These are phyloP conservation scores for Zoysia japonica DNA, from an alignment of 176 grass and related monocot species.

Conservation along the genomic window DNA sequence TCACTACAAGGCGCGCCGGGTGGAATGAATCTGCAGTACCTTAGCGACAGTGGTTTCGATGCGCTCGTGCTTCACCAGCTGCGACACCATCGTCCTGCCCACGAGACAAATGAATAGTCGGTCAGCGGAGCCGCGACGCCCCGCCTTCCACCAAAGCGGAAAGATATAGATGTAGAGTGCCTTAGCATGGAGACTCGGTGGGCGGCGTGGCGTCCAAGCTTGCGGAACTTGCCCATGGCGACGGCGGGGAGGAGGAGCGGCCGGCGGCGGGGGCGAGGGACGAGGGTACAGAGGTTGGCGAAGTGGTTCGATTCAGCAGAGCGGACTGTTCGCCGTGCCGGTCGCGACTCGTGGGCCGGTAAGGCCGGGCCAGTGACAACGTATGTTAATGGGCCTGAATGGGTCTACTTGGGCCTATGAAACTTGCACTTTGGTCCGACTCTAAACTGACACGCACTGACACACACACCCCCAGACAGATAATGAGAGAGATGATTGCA, in stretches of 20 bases:
- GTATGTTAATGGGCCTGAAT: neutral
- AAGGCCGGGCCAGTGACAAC: too few relatives aligned
- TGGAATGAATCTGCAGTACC: conserved; percentile 38
- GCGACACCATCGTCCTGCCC: conserved; percentile 93
- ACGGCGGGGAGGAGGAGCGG: neutral
- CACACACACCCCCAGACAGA: too few relatives aligned
- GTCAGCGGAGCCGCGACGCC: neutral
- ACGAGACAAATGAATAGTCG: conserved; percentile 17
- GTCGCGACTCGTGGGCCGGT: neutral
- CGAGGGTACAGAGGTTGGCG: conserved; percentile 4
- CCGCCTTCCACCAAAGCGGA: neutral
- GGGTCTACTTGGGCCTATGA: neutral
- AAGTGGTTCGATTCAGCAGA: too few relatives aligned
- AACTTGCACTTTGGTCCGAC: too few relatives aligned
- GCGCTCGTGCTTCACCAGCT: conserved; percentile 98
- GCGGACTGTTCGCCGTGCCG: neutral
- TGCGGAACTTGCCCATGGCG: conserved; percentile 69
- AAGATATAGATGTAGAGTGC: neutral
- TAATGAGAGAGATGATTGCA: too few relatives aligned
- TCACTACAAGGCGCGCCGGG: neutral
- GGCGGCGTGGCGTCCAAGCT: conserved; percentile 63
- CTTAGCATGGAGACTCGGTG: conserved; percentile 79
- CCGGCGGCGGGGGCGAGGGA: conserved; percentile 17
- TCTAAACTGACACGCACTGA: too few relatives aligned
- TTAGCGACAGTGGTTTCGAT: conserved; percentile 89